Evolutionary conservation across 2,329 filamentous ascomycete species (phyloP), one percentile per base, ranked within the genome.

Genomic region (Bipolaris gigantea): DNA sequence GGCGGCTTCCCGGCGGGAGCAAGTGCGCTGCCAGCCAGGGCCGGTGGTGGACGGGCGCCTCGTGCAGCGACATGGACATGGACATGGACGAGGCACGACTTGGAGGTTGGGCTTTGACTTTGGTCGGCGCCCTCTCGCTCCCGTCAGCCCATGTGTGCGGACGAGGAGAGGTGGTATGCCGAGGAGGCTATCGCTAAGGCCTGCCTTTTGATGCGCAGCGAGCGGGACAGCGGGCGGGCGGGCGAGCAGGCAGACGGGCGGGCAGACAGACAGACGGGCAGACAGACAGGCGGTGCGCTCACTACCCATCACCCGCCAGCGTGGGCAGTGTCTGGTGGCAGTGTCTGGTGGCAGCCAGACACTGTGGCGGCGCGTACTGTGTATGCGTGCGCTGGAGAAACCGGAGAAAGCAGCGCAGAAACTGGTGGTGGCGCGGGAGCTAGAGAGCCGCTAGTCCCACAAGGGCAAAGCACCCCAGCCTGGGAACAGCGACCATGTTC

Each of bases 391-490:
- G 19, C 21, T 67, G 70, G 69, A 72, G 69, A 72, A 57, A 60
- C 69, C 70, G 70, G 70, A 72, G 70, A 72, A 72, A 62, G 65
- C 61, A 42, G 35, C 38, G 50, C 34, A 52, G 49, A 60, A 41
- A 34, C 10, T 30, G 43, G 34, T 15, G 47, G 62, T 58, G 63
- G 62, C 59, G 64, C 64, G 60, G 67, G 57, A 65, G 59, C 63
- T 66, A 65, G 35, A 2, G 13, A 9, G 23, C 11, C 8, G 36
- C 60, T 55, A 61, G 33, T 32, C 58, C 49, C 8, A 4, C 50
- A 36, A 33, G 35, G 38, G 61, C 23, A 56, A 48, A 25, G 56
- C 47, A 54, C 57, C 56, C 58, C 61, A 42, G 48, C 52, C 63
- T 62, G 63, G 58, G 60, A 53, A 33, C 48, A 55, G 52, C 34